Evolutionary conservation across 1,139 yeast species (phyloP).

Genomic region (Groenewaldozyma auringiensis): DNA sequence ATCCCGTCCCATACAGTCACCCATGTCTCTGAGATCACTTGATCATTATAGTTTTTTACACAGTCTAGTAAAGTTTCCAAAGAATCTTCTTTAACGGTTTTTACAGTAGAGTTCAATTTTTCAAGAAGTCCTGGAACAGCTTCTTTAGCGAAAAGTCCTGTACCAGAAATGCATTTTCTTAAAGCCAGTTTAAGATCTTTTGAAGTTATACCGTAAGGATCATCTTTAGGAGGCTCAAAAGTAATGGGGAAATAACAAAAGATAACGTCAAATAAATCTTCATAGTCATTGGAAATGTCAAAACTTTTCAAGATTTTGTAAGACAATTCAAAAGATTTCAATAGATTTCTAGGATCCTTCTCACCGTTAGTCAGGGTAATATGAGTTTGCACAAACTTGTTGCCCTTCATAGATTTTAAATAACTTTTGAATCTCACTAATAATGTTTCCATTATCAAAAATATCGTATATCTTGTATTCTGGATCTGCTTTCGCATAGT

Average conservation of each 20-base stretch:
- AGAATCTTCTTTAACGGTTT: conserved; percentile 69
- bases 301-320: conserved; percentile 41
- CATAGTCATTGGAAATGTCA: conserved; percentile 35
- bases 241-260: conserved; percentile 97
- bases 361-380: conserved; percentile 73
- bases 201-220: conserved; percentile 78
- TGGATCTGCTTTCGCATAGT: conserved; percentile 60
- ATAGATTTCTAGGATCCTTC: conserved; percentile 84
- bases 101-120: conserved; percentile 77
- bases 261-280: conserved; percentile 75
- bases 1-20: conserved; percentile 76
- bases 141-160: conserved; percentile 59
- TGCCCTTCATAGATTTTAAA: conserved; percentile 21
- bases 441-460: conserved; percentile 41
- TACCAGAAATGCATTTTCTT: conserved; percentile 50
- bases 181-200: conserved; percentile 58
- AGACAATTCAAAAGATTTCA: conserved; percentile 61
- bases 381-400: conserved; percentile 47
- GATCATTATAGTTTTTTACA: conserved; percentile 43
- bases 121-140: conserved; percentile 72
- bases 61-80: conserved; percentile 55
- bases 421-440: conserved; percentile 22
- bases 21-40: conserved; percentile 51
- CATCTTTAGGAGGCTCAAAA: conserved; percentile 86
- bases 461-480: conserved; percentile 53